A percentile compares a stretch with the other conserved stretches of the same genome.
These are phyloP conservation scores for Aureobasidium sp. DNA, from an alignment of 2,329 filamentous ascomycete genomes.

Conservation along the genomic window DNA sequence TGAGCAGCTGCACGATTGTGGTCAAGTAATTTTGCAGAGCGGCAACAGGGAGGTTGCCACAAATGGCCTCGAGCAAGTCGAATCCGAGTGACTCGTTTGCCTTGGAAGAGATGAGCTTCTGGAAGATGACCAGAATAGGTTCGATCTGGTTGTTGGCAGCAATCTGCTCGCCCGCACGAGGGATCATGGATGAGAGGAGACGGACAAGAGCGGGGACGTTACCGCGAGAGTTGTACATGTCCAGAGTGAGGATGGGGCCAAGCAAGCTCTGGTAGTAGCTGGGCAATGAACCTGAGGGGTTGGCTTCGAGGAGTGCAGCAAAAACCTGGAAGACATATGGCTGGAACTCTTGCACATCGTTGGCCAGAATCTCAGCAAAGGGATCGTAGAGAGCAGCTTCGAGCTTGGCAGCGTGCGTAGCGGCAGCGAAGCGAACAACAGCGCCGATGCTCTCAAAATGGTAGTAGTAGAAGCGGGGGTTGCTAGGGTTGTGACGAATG, in stretches of 20 bases:
- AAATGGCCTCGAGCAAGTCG: slow-evolving; percentile 76
- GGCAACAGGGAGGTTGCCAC: slow-evolving; percentile 64
- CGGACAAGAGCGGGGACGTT: slow-evolving; percentile 88
- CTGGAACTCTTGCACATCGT: slow-evolving; percentile 86
- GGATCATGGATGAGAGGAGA: slow-evolving; percentile 74
- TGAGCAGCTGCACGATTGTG: slow-evolving; percentile 71
- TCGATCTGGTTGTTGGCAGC: slow-evolving; percentile 73
- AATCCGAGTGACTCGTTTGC: slow-evolving; percentile 80
- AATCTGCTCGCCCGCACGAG: slow-evolving; percentile 65
- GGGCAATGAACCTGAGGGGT: slow-evolving; percentile 69
- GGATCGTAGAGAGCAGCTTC: slow-evolving; percentile 76
- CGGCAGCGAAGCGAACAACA: slow-evolving; percentile 68
- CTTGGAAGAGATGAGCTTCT: slow-evolving; percentile 74
- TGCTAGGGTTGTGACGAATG: slow-evolving; percentile 91
- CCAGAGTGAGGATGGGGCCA: slow-evolving; percentile 67
- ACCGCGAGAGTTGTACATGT: slow-evolving; percentile 83
- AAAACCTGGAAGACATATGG: slow-evolving; percentile 96
- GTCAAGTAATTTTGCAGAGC: slow-evolving; percentile 70
- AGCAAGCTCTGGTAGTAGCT: slow-evolving; percentile 74
- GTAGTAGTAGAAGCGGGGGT: slow-evolving; percentile 97
- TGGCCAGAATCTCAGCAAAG: slow-evolving; percentile 70
- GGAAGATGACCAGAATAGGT: slow-evolving; percentile 88
- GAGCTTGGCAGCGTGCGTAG: slow-evolving; percentile 60
- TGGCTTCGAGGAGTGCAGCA: slow-evolving; percentile 79
- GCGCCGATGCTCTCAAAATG: slow-evolving; percentile 93